Evolutionary conservation across 1,139 yeast species (phyloP), one percentile per base, ranked within the genome.

Genomic region (Debaryomycetaceae sp.): DNA sequence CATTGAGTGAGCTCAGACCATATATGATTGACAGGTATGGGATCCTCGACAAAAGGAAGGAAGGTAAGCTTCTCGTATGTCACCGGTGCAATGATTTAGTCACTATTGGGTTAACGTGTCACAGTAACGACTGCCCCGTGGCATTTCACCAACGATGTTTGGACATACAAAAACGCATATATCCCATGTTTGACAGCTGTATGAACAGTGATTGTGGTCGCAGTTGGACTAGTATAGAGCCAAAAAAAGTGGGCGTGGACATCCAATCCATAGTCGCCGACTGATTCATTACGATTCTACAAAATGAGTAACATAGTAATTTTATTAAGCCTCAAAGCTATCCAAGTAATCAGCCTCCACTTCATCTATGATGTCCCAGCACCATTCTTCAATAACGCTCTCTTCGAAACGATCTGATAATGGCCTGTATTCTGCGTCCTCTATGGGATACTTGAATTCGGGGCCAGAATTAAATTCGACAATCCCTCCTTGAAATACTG

Each of bases 331-430:
- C 39, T 72, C 78, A 50, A 73, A 63, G 38, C 66, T 65, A 52
- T 81, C 86, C 47, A 80, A 62, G 50, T 77, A 76, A 46, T 78
- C 83, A 37, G 82, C 87, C 48, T 87, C 95, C 0, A 89, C 79
- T 63, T 93, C 97, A 60, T 93, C 97, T 4, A 93, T 58, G 5
- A 91, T 57, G 62, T 93, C 99, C 81, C 85, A 84, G 6, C 81
- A 82, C 58, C 87, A 77, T 54, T 89, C 97, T 50, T 90, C 97
- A 1, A 89, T 84, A 8, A 89, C 80, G 47, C 72, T 77, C 54
- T 87, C 89, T 22, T 78, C 76, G 56, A 83, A 88, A 34, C 95
- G 64, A 44, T 80, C 81, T 49, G 78, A 65, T 42, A 88, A 69
- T 0, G 87, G 78, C 44, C 69, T 69, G 0, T 78, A 69, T 1